Evolutionary conservation across 345 rosid species (phyloP), one percentile per base, ranked within the genome.

Genomic region (Aegle marmelos): DNA sequence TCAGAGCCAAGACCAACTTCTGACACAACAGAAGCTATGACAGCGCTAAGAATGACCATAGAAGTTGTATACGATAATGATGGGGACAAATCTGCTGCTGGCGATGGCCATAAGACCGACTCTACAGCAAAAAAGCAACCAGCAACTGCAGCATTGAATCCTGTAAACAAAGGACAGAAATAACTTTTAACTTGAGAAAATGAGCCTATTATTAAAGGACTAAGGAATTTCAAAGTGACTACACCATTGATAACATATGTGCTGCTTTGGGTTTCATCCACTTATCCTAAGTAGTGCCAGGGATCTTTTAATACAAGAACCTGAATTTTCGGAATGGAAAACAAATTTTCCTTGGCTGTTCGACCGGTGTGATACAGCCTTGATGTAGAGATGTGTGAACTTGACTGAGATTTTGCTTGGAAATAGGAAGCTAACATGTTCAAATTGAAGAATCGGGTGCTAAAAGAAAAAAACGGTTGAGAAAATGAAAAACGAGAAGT

Each of bases 91-190:
- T 90, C 90, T 39, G 72, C 41, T 19, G 68, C 65, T 2, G 90
- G 88, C 0, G 98, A 88, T 69, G 98, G 98, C 97, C 98, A 91
- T 83, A 95, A 80, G 72, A 93, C 97, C 5, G 98, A 95, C 79
- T 95, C 98, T 53, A 93, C 94, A 10, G 98, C 97, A 33, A 95
- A 95, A 83, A 93, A 95, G 69, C 98, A 95, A 74, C 98, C 98
- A 73, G 97, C 98, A 81, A 95, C 98, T 37, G 98, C 98, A 59
- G 98, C 97, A 76, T 95, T 95, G 87, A 95, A 95, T 64, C 98
- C 98, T 94, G 82, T 30, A 76, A 25, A 77, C 74, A 16, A 75
- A 69, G 36, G 22, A 69, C 2, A 19, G 21, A 67, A 67, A 67
- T n/a, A n/a, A 39, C 6, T 67, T 65, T 24, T 41, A 37, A 67